A percentile compares a stretch with the other conserved stretches of the same genome.
phyloP scores from a whole-genome alignment of 441 rosid species.

The Aleurites moluccanus region DNA sequence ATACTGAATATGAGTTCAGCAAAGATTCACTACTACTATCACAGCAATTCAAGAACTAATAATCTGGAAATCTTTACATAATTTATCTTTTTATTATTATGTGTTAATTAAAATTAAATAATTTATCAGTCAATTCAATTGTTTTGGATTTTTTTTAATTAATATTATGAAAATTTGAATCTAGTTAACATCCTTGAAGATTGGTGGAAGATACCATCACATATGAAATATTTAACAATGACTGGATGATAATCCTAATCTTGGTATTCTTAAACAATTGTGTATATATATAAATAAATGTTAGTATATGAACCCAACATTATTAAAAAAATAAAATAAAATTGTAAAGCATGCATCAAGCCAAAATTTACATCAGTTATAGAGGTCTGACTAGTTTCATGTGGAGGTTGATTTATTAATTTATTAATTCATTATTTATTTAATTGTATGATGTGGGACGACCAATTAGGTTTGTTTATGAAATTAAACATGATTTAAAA shows the following conservation, averaged over 20 bases:
- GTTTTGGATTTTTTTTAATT: not conserved
- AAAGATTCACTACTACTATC: not conserved
- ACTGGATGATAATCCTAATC: constrained; percentile 38
- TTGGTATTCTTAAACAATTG: constrained; percentile 29
- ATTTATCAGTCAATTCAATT: not conserved
- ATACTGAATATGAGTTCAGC: no score
- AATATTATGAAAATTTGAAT: constrained; percentile 14
- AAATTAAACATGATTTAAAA: constrained; percentile 4
- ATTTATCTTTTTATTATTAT: constrained; percentile 8
- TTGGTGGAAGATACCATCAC: constrained; percentile 13
- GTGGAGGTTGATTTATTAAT: not conserved
- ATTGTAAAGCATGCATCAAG: constrained; percentile 16
- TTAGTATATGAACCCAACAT: not conserved
- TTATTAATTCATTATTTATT: not conserved
- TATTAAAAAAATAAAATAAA: not conserved
- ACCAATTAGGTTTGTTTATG: not conserved
- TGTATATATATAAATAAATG: not conserved
- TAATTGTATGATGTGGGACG: not conserved
- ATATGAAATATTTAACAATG: constrained; percentile 16
- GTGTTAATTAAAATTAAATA: not conserved
- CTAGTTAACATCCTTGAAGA: constrained; percentile 25
- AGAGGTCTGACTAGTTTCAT: not conserved
- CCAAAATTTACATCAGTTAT: not conserved
- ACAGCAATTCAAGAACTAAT: constrained; percentile 12
- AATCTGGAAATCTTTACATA: constrained; percentile 23